Base-by-base conservation (phyloP, 1,139 yeast genomes). In the Saccharomyces hybrid region DNA sequence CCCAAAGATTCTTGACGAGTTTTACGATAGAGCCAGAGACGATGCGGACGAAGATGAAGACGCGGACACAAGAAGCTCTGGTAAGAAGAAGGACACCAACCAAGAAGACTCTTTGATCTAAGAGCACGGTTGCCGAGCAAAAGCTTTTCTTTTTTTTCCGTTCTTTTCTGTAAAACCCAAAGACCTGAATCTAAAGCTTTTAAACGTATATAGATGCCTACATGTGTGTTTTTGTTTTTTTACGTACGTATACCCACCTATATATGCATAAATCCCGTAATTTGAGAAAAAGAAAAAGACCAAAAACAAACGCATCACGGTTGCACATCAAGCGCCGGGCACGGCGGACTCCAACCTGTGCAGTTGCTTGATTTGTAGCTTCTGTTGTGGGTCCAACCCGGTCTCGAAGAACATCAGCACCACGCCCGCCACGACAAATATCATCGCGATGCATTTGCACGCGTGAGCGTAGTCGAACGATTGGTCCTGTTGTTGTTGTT, bases 1-100 rank as follows among this genome's bases (percentile, higher is more conserved):
- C 59, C 98, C 98, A 73, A 93, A 93, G 84, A 90, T 93, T 65
- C 79, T 93, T 71, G 85, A 83, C 63, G 99, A 91, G 75, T 93
- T 91, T 75, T 93, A 93, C 74, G 97, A 91, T 67, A 85, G 97
- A 73, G 86, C 86, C 54, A 82, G 89, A 71, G 85, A 81, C 51
- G 87, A 80, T 47, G 86, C 82, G 46, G 80, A 77, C 41, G 78
- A 78, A 54, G 75, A 73, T 49, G 75, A 71, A 26, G 74, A 72
- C 19, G 74, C 73, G 53, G 71, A 70, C 44, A 19, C 44, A 16
- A 38, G 44, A 38, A 38, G 44, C 44, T 38, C 44, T 6, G 25
- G 44, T 3, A 38, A 23, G 66, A 66, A 46, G 74, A 72, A 57
- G 69, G 69, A 55, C 28, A 48, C 46, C 42, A 52, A 56, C 28